These are phyloP conservation scores for Aspergillus coremiiformis DNA, from an alignment of 495 filamentous ascomycete species.

Conservation along the genomic window DNA sequence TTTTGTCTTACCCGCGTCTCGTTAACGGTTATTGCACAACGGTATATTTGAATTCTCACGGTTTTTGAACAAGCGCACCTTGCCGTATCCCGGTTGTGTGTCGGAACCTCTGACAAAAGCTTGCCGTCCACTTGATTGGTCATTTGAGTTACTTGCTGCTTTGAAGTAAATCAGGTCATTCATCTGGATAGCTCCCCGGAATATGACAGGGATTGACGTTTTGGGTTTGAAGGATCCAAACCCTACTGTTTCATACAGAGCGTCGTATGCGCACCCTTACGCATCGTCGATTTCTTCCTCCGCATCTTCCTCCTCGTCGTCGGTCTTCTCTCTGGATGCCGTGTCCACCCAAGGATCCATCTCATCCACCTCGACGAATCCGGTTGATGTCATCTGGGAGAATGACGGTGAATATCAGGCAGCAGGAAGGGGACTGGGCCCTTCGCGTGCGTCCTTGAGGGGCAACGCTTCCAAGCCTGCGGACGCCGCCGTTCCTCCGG, in stretches of 20 bases:
- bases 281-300: constrained; percentile 61
- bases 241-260: constrained; percentile 31
- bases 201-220: constrained; percentile 46
- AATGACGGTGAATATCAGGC: constrained; percentile 33
- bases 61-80: constrained; percentile 25
- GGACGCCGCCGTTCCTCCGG: constrained; percentile 49
- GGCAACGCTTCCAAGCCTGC: constrained; percentile 22
- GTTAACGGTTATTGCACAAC: constrained; percentile 43
- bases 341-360: constrained; percentile 49
- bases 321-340: constrained; percentile 71
- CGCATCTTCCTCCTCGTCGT: constrained; percentile 66
- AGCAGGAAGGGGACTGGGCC: constrained; percentile 20
- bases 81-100: constrained; percentile 12
- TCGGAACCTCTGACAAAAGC: constrained; percentile 2
- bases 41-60: constrained; percentile 37
- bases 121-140: constrained; percentile 4
- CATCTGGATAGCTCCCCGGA: constrained; percentile 20
- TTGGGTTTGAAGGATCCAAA: constrained; percentile 42
- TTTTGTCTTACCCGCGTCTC: constrained; percentile 39
- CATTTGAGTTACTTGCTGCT: constrained; percentile 10
- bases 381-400: constrained; percentile 44
- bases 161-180: constrained; percentile 12
- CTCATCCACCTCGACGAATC: constrained; percentile 39
- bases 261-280: constrained; percentile 50
- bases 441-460: constrained; percentile 24